phyloP scores from a whole-genome alignment of 2,329 filamentous ascomycete genomes.

The Fusarium decemcellulare region DNA sequence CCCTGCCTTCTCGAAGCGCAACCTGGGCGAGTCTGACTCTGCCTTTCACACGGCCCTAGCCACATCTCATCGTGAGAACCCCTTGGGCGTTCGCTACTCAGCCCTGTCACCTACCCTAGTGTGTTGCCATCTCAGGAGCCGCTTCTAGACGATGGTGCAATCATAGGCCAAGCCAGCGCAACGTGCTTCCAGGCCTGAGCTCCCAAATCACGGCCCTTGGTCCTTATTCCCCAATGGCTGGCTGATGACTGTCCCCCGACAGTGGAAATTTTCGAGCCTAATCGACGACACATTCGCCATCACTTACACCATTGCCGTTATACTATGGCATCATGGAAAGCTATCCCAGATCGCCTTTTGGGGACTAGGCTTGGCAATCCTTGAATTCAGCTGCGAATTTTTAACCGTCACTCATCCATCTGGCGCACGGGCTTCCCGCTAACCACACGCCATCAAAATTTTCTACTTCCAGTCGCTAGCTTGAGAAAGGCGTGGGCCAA shows the following conservation, averaged over 20 bases:
- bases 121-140: slow-evolving; percentile 22
- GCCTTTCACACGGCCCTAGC: slow-evolving; percentile 6
- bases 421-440: slow-evolving; percentile 23
- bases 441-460: slow-evolving; percentile 29
- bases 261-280: not conserved
- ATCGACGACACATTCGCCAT: slow-evolving; percentile 21
- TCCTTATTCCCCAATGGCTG: slow-evolving; percentile 21
- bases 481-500: slow-evolving; percentile 19
- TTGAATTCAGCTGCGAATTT: slow-evolving; percentile 22
- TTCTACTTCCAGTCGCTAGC: slow-evolving; percentile 13
- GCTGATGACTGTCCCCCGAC: not conserved
- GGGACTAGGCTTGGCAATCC: slow-evolving; percentile 24
- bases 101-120: slow-evolving; percentile 32
- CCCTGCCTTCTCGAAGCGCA: slow-evolving; percentile 14
- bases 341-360: slow-evolving; percentile 5
- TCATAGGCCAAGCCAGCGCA: slow-evolving; percentile 32
- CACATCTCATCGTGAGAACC: slow-evolving; percentile 17
- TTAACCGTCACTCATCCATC: slow-evolving; percentile 2
- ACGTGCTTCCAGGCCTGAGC: slow-evolving; percentile 34
- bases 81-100: slow-evolving; percentile 27
- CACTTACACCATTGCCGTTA: slow-evolving; percentile 27
- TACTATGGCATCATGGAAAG: slow-evolving; percentile 18
- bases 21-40: not conserved
- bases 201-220: slow-evolving; percentile 9
- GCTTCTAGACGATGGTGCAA: slow-evolving; percentile 37